These are phyloP conservation scores for Trichoderma parareesei DNA, from an alignment of 495 filamentous ascomycete genomes.

Conservation along the genomic window DNA sequence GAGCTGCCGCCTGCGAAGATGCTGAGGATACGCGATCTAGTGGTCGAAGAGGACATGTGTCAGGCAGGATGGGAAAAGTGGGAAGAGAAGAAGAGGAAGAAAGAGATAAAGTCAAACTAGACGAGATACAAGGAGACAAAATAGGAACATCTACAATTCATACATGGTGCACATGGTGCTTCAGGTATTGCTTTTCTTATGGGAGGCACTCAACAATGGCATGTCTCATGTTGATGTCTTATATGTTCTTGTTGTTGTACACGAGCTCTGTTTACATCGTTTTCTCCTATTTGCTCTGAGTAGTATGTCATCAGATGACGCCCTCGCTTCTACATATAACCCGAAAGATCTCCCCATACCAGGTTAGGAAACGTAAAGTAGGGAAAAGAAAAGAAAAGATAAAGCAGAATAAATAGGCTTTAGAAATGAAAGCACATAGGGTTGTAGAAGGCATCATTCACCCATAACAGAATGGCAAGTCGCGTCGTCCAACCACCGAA, in stretches of 20 bases:
- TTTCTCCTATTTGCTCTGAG: neutral
- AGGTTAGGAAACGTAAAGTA: neutral
- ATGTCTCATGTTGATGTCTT: neutral
- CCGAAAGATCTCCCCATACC: neutral
- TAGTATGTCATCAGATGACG: neutral
- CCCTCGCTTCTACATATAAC: neutral
- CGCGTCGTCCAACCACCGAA: neutral
- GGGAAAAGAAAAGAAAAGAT: neutral
- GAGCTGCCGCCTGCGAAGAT: slow-evolving; percentile 57
- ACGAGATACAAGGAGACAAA: neutral
- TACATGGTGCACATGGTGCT: neutral
- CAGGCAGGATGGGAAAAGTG: slow-evolving; percentile 93
- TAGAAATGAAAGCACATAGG: neutral
- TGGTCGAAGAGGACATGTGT: slow-evolving; percentile 81
- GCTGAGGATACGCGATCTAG: slow-evolving; percentile 69
- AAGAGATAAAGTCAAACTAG: slow-evolving; percentile 5
- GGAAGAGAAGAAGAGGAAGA: slow-evolving; percentile 43
- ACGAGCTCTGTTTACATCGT: neutral
- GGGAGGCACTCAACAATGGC: neutral
- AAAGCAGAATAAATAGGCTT: neutral
- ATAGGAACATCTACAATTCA: neutral
- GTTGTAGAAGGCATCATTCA: neutral
- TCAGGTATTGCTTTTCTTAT: too few relatives aligned
- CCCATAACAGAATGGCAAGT: neutral
- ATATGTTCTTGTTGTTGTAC: neutral